A percentile compares a stretch with the other conserved stretches of the same genome.
These are phyloP conservation scores for Apiotrichum porosum DNA, from an alignment of 1,284 basidiomycete genomes.

Conservation along the genomic window DNA sequence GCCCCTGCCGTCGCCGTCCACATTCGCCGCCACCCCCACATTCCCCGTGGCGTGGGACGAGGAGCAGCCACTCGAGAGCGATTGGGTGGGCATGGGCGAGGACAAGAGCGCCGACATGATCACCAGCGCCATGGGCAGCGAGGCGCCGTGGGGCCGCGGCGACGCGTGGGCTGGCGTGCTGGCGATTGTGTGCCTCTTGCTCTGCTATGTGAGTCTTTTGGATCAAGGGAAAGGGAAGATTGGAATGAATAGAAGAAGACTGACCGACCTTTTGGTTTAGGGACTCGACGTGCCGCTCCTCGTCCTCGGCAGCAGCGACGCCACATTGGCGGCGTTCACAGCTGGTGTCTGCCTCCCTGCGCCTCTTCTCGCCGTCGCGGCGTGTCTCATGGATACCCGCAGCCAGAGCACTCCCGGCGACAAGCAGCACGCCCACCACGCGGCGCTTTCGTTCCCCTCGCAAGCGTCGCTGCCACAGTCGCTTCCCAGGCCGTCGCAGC, in stretches of 20 bases:
- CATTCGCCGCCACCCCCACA: too few species aligned
- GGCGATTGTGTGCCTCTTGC: slow-evolving; percentile 15
- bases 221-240: too few species aligned
- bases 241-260: too few species aligned
- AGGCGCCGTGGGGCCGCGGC: too few species aligned
- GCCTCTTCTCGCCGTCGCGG: slow-evolving; percentile 21
- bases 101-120: too few species aligned
- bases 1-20: too few species aligned
- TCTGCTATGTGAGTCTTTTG: slow-evolving; percentile 34
- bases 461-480: neutral
- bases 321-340: slow-evolving; percentile 21
- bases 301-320: slow-evolving; percentile 5
- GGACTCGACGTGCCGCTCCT: slow-evolving; percentile 26
- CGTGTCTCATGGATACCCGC: too few species aligned
- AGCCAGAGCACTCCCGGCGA: slow-evolving; percentile 26
- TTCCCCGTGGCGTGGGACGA: too few species aligned
- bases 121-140: neutral
- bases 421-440: neutral
- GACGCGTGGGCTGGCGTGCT: slow-evolving; percentile 16
- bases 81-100: too few species aligned
- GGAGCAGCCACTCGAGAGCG: too few species aligned
- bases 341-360: slow-evolving; percentile 29
- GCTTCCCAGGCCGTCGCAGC: too few species aligned
- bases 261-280: slow-evolving; percentile 18
- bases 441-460: too few species aligned